Conservation (phyloP, 441 rosid species). For the Populus hybrid region DNA sequence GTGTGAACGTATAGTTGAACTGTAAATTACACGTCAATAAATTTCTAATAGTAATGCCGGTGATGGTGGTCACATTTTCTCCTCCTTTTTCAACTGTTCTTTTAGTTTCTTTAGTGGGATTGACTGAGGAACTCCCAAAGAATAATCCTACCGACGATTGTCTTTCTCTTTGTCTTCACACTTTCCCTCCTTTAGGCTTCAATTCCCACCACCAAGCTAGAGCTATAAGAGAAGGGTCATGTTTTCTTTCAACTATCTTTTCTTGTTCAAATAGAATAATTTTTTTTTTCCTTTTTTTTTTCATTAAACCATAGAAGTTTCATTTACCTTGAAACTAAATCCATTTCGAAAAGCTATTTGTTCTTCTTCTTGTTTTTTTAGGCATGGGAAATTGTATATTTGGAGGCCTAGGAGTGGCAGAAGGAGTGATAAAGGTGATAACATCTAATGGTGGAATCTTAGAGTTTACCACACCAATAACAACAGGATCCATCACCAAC, state of each 20-base stretch:
- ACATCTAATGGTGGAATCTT: conserved; percentile 58
- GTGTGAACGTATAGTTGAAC: conserved; percentile 7
- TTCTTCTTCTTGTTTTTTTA: background rate
- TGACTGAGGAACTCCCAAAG: conserved; percentile 6
- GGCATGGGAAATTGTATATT: conserved; percentile 80
- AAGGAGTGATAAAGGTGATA: conserved; percentile 45
- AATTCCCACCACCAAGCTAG: background rate
- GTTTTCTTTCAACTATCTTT: background rate
- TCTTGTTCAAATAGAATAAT: background rate
- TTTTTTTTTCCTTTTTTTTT: too few species aligned
- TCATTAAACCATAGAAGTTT: too few species aligned
- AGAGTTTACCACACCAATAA: conserved; percentile 51
- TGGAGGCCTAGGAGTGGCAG: conserved; percentile 42
- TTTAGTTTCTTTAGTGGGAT: conserved; percentile 14
- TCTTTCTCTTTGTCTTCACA: background rate
- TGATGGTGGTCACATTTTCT: background rate
- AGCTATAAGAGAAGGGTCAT: background rate
- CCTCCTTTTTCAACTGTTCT: background rate
- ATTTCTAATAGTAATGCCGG: background rate
- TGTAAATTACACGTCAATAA: background rate
- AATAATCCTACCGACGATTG: conserved; percentile 33
- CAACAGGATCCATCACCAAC: conserved; percentile 52
- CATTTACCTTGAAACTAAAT: background rate
- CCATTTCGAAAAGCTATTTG: background rate
- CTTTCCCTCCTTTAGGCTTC: background rate